Conservation (phyloP, 1,139 yeast genomes). For the Dujonia santamariae region DNA sequence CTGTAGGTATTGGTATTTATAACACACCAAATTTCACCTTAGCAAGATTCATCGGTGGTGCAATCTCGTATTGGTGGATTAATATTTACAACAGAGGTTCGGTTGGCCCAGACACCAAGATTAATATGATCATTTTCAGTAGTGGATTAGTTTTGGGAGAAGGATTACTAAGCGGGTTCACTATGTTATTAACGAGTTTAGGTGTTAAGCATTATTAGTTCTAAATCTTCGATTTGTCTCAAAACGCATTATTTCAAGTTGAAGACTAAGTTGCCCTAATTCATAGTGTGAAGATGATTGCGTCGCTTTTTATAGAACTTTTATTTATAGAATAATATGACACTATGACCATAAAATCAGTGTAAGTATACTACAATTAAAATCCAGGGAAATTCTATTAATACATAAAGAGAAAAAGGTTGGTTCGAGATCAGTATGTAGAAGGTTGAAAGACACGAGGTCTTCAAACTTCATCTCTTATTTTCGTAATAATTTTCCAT, state of each 20-base stretch:
- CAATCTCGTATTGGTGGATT: slow-evolving; percentile 64
- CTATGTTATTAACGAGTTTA: slow-evolving; percentile 73
- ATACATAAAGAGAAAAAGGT: slow-evolving; percentile 1
- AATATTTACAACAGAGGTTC: slow-evolving; percentile 23
- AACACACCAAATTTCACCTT: slow-evolving; percentile 91
- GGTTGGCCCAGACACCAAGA: slow-evolving; percentile 29
- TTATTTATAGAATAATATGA: too few relatives aligned
- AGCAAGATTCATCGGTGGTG: slow-evolving; percentile 89
- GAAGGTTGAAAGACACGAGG: too few relatives aligned
- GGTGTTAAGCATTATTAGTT: slow-evolving; percentile 43
- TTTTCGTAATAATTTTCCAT: neutral
- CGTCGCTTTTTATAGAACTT: too few relatives aligned
- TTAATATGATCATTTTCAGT: slow-evolving; percentile 79
- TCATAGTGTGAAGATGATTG: too few relatives aligned
- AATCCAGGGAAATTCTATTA: too few relatives aligned
- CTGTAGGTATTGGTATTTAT: slow-evolving; percentile 95
- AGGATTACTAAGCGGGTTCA: slow-evolving; percentile 80
- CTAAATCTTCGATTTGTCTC: too few relatives aligned
- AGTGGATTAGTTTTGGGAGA: slow-evolving; percentile 94
- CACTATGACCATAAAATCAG: too few relatives aligned
- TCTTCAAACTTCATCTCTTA: neutral
- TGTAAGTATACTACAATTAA: too few relatives aligned
- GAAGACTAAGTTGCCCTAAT: too few relatives aligned
- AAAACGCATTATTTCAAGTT: too few relatives aligned
- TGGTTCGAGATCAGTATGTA: too few relatives aligned